These are phyloP conservation scores for Cryptomeria japonica DNA, from an alignment of 75 land plant species.

Conservation along the genomic window DNA sequence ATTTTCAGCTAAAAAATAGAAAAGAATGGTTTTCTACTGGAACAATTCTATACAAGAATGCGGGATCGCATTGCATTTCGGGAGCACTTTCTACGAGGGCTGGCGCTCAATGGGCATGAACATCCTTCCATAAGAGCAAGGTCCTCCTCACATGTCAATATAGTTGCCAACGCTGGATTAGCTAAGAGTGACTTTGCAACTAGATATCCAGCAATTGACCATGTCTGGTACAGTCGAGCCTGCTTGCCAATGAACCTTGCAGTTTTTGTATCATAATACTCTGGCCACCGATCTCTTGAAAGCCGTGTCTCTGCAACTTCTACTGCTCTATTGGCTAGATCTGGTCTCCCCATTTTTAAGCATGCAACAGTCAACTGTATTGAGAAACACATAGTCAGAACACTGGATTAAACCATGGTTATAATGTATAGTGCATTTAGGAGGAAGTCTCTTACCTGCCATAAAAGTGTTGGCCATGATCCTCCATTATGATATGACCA, in stretches of 20 bases:
- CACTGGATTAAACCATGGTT: neutral
- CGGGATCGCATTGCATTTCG: slow-evolving; percentile 51
- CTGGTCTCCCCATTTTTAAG: slow-evolving; percentile 74
- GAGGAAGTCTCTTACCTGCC: slow-evolving; percentile 54
- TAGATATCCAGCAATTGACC: slow-evolving; percentile 58
- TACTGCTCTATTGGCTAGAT: slow-evolving; percentile 59
- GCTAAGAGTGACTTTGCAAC: slow-evolving; percentile 26
- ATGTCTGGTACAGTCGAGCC: slow-evolving; percentile 61
- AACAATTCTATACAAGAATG: slow-evolving; percentile 33
- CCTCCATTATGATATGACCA: slow-evolving; percentile 93
- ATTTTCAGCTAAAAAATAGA: neutral
- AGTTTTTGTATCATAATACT: slow-evolving; percentile 65
- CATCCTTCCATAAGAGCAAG: slow-evolving; percentile 35
- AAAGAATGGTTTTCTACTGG: neutral
- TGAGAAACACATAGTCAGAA: neutral
- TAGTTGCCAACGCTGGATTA: slow-evolving; percentile 26
- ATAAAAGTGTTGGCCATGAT: slow-evolving; percentile 82
- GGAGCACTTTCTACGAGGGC: slow-evolving; percentile 23
- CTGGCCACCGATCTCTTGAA: slow-evolving; percentile 69
- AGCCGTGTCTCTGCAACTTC: slow-evolving; percentile 55
- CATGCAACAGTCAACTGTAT: slow-evolving; percentile 73
- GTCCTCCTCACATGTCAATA: slow-evolving; percentile 32
- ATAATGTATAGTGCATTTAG: neutral
- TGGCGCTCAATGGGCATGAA: slow-evolving; percentile 23
- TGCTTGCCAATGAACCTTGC: slow-evolving; percentile 76